phyloP scores from a whole-genome alignment of 2,329 filamentous ascomycete genomes.

The Hypoxylon sp. region DNA sequence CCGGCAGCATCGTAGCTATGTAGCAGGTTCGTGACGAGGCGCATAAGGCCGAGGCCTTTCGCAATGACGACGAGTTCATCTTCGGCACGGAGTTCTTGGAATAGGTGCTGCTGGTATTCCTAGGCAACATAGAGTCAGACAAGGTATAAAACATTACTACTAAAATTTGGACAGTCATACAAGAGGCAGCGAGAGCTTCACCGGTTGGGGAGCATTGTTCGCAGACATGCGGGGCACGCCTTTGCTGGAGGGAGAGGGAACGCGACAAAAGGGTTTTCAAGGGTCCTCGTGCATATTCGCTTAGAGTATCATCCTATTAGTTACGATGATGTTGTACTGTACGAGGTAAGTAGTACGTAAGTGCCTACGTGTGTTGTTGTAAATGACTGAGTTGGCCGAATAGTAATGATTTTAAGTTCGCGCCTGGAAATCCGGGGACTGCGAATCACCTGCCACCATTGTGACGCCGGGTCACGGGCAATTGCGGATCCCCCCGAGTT shows the following conservation, averaged over 20 bases:
- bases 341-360: slow-evolving; percentile 26
- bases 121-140: slow-evolving; percentile 52
- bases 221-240: slow-evolving; percentile 65
- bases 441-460: slow-evolving; percentile 51
- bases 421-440: slow-evolving; percentile 42
- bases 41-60: slow-evolving; percentile 90
- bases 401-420: slow-evolving; percentile 29
- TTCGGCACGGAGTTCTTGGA: slow-evolving; percentile 88
- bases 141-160: background rate
- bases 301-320: slow-evolving; percentile 26
- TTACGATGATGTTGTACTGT: slow-evolving; percentile 13
- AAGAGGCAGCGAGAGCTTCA: slow-evolving; percentile 85
- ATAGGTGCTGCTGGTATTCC: slow-evolving; percentile 96
- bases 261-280: slow-evolving; percentile 37
- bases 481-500: slow-evolving; percentile 31
- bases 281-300: slow-evolving; percentile 48
- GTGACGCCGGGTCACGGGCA: slow-evolving; percentile 54
- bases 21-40: slow-evolving; percentile 93
- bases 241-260: slow-evolving; percentile 35
- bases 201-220: slow-evolving; percentile 73
- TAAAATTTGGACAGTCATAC: slow-evolving; percentile 58
- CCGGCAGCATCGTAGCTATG: slow-evolving; percentile 97
- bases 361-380: slow-evolving; percentile 30
- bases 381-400: slow-evolving; percentile 5
- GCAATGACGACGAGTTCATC: slow-evolving; percentile 96